Percentiles rank a stretch among this genome's conserved stretches.
Conservation (phyloP, 192 early-diverging fungal genomes). For the Gamsiella multidivaricata region DNA sequence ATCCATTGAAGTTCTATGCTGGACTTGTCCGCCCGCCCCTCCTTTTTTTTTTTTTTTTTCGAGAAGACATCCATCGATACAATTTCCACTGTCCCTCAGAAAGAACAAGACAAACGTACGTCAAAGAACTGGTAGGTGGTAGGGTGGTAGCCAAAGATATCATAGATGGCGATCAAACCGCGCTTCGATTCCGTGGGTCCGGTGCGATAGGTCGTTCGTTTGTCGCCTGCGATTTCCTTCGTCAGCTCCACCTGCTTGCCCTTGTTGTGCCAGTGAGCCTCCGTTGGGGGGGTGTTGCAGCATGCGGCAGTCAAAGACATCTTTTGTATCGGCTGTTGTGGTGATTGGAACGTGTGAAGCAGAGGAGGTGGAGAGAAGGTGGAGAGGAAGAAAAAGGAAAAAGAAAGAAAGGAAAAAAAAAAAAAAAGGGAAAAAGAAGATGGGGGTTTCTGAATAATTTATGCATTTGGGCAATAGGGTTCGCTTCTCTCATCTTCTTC, state of each 20-base stretch:
- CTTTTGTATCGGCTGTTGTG: not conserved
- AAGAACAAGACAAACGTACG: constrained; percentile 42
- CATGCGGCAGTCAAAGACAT: constrained; percentile 39
- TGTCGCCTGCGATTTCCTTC: constrained; percentile 30
- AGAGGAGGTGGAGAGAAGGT: not conserved
- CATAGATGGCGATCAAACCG: constrained; percentile 74
- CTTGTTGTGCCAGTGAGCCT: constrained; percentile 43
- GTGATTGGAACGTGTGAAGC: not conserved
- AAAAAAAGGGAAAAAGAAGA: not conserved
- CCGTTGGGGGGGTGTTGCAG: constrained; percentile 43
- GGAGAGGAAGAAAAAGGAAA: not conserved
- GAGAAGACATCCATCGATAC: too few relatives aligned
- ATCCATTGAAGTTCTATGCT: too few relatives aligned
- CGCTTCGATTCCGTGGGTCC: constrained; percentile 64
- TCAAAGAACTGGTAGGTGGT: constrained; percentile 78
- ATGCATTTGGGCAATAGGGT: not conserved
- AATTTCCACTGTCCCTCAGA: too few relatives aligned
- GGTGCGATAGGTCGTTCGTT: constrained; percentile 30
- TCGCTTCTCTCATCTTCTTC: too few relatives aligned
- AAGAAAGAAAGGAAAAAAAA: not conserved
- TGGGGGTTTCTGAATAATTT: too few relatives aligned
- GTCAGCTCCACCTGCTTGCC: constrained; percentile 18
- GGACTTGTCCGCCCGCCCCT: too few relatives aligned
- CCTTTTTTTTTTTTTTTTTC: too few relatives aligned
- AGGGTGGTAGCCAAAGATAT: constrained; percentile 70